phyloP scores from a whole-genome alignment of 495 filamentous ascomycete species.

The Penicillium paradoxum region DNA sequence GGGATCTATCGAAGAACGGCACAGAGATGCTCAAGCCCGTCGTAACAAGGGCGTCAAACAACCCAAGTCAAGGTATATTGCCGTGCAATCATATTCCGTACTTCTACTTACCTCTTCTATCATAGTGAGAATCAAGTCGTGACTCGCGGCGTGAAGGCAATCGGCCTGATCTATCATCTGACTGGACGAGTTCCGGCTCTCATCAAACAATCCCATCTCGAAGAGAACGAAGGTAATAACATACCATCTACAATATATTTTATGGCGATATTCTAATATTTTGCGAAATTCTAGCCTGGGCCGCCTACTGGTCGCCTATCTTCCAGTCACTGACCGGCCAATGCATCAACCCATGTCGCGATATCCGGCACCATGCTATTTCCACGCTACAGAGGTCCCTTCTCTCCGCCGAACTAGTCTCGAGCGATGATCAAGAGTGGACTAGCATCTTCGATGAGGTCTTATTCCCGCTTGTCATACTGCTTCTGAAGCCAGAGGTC shows the following conservation, averaged over 20 bases:
- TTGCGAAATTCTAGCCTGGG: constrained; percentile 62
- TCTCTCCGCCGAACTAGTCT: constrained; percentile 72
- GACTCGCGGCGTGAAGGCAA: constrained; percentile 70
- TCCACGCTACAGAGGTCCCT: constrained; percentile 82
- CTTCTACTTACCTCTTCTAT: constrained; percentile 9
- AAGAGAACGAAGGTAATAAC: constrained; percentile 69
- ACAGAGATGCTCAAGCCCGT: constrained; percentile 56
- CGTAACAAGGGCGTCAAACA: constrained; percentile 51
- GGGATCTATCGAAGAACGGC: constrained; percentile 74
- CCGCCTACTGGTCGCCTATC: constrained; percentile 95
- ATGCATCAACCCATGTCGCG: constrained; percentile 91
- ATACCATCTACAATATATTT: background rate
- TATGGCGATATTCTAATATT: constrained; percentile 10
- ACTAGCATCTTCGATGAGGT: constrained; percentile 91
- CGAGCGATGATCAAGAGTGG: constrained; percentile 80
- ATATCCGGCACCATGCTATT: constrained; percentile 84
- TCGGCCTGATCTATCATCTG: constrained; percentile 73
- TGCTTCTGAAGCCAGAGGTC: constrained; percentile 89
- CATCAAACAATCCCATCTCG: constrained; percentile 89
- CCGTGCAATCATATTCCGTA: background rate
- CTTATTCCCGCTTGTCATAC: constrained; percentile 86
- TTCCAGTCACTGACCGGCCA: constrained; percentile 83
- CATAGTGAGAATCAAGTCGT: constrained; percentile 68
- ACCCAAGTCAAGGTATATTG: constrained; percentile 53
- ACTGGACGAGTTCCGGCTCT: constrained; percentile 75